Percentiles rank a stretch among this genome's conserved stretches.
phyloP scores from a whole-genome alignment of 73 alveolate species.

The Tetrahymena thermophila region DNA sequence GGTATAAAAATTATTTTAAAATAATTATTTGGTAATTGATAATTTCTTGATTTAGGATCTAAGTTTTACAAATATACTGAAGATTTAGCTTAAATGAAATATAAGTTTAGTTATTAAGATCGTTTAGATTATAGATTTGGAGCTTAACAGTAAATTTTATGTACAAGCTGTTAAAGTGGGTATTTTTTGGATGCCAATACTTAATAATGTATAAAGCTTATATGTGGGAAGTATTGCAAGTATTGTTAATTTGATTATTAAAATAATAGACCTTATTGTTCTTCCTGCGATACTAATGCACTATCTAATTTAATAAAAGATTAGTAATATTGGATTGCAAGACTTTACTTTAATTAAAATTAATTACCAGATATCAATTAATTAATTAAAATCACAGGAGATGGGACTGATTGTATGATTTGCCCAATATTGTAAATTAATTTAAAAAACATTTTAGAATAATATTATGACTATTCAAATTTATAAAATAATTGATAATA shows the following conservation, averaged over 20 bases:
- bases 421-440: background rate
- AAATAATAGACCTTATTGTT: background rate
- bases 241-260: background rate
- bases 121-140: background rate
- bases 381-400: background rate
- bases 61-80: background rate
- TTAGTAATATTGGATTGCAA: background rate
- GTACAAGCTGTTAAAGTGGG: background rate
- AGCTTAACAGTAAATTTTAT: background rate
- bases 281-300: background rate
- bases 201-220: background rate
- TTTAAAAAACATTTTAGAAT: no score
- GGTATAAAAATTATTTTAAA: background rate
- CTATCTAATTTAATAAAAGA: background rate
- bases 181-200: background rate
- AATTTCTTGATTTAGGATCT: background rate
- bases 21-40: background rate
- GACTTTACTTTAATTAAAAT: background rate
- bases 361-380: background rate
- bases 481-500: no score
- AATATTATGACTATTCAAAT: no score
- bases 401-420: background rate
- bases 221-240: background rate
- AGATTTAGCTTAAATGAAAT: background rate
- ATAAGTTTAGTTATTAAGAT: background rate